Conservation (phyloP, 2,329 filamentous ascomycete genomes). For the Pseudogymnoascus sp. region DNA sequence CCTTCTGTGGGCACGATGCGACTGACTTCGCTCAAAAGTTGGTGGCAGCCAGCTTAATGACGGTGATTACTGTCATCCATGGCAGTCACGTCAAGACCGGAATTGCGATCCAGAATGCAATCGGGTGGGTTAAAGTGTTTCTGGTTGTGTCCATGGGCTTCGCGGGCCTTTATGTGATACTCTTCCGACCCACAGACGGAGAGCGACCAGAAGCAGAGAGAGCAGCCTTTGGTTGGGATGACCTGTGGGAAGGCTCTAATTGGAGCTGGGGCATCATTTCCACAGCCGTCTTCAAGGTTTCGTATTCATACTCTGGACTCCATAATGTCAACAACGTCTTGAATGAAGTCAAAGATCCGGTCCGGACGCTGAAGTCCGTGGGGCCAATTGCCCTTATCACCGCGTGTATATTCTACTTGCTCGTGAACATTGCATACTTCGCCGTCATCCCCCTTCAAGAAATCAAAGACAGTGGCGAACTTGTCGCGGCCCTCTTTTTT, state of each 20-base stretch:
- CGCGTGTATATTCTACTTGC: conserved; percentile 47
- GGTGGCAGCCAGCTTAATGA: conserved; percentile 43
- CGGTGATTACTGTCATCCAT: conserved; percentile 49
- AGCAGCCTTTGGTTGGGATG: conserved; percentile 35
- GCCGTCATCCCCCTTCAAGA: conserved; percentile 47
- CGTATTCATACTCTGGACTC: conserved; percentile 47
- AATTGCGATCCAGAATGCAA: conserved; percentile 48
- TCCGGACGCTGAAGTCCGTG: conserved; percentile 47
- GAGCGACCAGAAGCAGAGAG: conserved; percentile 14
- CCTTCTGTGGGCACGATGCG: conserved; percentile 30
- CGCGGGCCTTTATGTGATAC: conserved; percentile 50
- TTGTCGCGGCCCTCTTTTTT: conserved; percentile 50
- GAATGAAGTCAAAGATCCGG: conserved; percentile 48
- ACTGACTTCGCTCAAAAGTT: conserved; percentile 39
- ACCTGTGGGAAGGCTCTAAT: conserved; percentile 54
- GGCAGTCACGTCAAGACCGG: conserved; percentile 48
- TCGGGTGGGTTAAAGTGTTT: conserved; percentile 56
- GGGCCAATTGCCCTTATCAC: conserved; percentile 44
- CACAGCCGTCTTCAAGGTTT: conserved; percentile 46
- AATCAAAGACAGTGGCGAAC: conserved; percentile 44
- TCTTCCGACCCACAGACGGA: conserved; percentile 32
- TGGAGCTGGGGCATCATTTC: conserved; percentile 60
- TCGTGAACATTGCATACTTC: conserved; percentile 53
- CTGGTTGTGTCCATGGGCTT: conserved; percentile 53
- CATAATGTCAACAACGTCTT: conserved; percentile 47